These are phyloP conservation scores for Microcera coccophila DNA, from an alignment of 2,329 filamentous ascomycete species.

Conservation along the genomic window DNA sequence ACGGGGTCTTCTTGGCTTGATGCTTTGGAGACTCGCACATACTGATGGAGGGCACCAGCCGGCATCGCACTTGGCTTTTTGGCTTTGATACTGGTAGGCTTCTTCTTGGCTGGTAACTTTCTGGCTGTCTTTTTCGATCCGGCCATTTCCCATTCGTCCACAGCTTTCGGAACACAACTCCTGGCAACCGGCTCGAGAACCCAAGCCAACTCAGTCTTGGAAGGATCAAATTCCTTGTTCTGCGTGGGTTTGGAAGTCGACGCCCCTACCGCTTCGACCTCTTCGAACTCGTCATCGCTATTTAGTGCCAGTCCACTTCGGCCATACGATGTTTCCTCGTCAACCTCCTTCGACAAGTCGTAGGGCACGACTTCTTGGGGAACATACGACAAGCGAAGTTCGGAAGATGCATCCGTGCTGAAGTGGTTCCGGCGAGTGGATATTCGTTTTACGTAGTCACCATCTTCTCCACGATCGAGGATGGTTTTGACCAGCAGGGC, in stretches of 20 bases:
- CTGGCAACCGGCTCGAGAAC: conserved; percentile 35
- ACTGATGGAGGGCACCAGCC: conserved; percentile 38
- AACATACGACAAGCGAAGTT: conserved; percentile 74
- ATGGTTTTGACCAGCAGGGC: conserved; percentile 65
- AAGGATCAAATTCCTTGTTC: conserved; percentile 33
- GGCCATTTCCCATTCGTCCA: conserved; percentile 26
- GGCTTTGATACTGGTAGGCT: conserved; percentile 10
- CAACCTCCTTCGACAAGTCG: conserved; percentile 68
- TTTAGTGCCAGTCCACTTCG: conserved; percentile 57
- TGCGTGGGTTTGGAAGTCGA: conserved; percentile 28
- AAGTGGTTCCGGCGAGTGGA: conserved; percentile 65
- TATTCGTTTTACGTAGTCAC: conserved; percentile 60
- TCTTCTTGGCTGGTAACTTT: conserved; percentile 26
- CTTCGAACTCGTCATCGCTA: conserved; percentile 61
- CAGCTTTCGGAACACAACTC: conserved; percentile 20
- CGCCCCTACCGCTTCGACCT: conserved; percentile 27
- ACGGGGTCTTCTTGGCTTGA: conserved; percentile 6
- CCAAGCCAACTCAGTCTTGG: conserved; percentile 51
- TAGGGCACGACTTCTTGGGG: conserved; percentile 75
- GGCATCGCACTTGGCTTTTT: conserved; percentile 19
- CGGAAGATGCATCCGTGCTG: conserved; percentile 69
- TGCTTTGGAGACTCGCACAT: conserved; percentile 40
- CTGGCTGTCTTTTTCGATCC: conserved; percentile 15
- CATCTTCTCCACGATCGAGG: conserved; percentile 16
- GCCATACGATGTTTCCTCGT: conserved; percentile 51